phyloP scores from a whole-genome alignment of 2,329 filamentous ascomycete genomes.

The Fusarium tricinctum region DNA sequence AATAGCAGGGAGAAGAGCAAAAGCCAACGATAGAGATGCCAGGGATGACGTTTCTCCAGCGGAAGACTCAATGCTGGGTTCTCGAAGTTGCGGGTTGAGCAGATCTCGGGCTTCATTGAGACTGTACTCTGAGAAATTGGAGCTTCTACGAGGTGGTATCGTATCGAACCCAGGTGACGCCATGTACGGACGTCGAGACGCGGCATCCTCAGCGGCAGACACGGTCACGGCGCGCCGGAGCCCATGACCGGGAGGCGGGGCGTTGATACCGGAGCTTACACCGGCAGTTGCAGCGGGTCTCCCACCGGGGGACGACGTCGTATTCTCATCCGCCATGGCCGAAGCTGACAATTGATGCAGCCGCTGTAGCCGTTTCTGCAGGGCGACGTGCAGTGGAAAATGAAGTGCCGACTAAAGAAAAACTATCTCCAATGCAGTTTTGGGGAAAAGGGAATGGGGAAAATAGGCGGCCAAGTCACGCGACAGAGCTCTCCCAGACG shows the following conservation, averaged over 20 bases:
- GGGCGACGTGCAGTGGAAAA: conserved; percentile 5
- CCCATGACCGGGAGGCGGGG: conserved; percentile 53
- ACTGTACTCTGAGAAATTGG: conserved; percentile 82
- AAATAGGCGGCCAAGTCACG: conserved; percentile 32
- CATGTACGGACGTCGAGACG: conserved; percentile 25
- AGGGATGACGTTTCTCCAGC: conserved; percentile 73
- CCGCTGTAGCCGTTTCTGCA: conserved; percentile 10
- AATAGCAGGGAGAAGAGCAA: conserved; percentile 88
- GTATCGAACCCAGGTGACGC: conserved; percentile 47
- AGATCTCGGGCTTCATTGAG: conserved; percentile 78
- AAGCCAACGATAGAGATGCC: conserved; percentile 84
- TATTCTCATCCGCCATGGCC: conserved; percentile 41
- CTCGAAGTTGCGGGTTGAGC: conserved; percentile 65
- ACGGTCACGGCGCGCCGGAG: conserved; percentile 60
- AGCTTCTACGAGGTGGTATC: conserved; percentile 74
- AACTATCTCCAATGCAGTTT: not conserved
- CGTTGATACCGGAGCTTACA: conserved; percentile 40
- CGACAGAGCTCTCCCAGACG: conserved; percentile 26
- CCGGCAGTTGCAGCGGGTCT: conserved; percentile 50
- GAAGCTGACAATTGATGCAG: conserved; percentile 19
- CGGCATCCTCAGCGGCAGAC: conserved; percentile 49
- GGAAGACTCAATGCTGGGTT: conserved; percentile 53
- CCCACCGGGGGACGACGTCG: conserved; percentile 23
- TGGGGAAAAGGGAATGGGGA: not conserved
- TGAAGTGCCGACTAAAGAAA: conserved; percentile 6